Evolutionary conservation across 495 filamentous ascomycete species (phyloP), one percentile per base, ranked within the genome.

Genomic region (Beverwykella pulmonaria): DNA sequence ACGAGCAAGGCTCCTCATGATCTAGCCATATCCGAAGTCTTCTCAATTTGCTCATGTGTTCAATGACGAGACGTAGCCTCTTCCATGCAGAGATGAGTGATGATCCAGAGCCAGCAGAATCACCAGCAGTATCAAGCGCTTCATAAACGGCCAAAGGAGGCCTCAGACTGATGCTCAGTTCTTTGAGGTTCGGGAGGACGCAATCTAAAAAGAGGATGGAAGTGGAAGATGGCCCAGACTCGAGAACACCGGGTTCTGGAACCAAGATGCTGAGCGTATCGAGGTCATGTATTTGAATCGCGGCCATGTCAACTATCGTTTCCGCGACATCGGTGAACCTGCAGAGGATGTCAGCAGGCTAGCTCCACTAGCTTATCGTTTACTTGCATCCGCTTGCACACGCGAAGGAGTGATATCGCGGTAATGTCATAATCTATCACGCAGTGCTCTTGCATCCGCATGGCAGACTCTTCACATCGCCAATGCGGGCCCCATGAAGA

Each of bases 21-120:
- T 63, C 60, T 46, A 63, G 34, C 60, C 49, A 63, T 10, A 63
- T 63, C 30, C 32, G 50, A 34, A 63, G 60, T 63, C 19, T 55
- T 23, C 49, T 30, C 23, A 54, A 23, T 36, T 34, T 12, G 26
- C 34, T 53, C 19, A 55, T 25, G n/a, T 54, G 48, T 53, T 50
- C 22, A 17, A 53, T 53, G 25, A 49, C 49, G 49, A 36, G 60
- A 46, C 3, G 34, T 15, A 63, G 15, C 20, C 36, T n/a, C 20
- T 14, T 41, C 55, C 55, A 59, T 26, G 55, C 55, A 46, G 55
- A 41, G 39, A 12, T 44, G 3, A 27, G n/a, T 46, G 55, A 47
- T 41, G 55, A 25, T 59, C 46, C 39, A 26, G 55, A 47, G 32
- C 29, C n/a, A 20, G 20, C n/a, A n/a, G 52, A 30, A 55, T 55